These are phyloP conservation scores for Pelargonium citronellum DNA, from an alignment of 441 rosid species.

Conservation along the genomic window DNA sequence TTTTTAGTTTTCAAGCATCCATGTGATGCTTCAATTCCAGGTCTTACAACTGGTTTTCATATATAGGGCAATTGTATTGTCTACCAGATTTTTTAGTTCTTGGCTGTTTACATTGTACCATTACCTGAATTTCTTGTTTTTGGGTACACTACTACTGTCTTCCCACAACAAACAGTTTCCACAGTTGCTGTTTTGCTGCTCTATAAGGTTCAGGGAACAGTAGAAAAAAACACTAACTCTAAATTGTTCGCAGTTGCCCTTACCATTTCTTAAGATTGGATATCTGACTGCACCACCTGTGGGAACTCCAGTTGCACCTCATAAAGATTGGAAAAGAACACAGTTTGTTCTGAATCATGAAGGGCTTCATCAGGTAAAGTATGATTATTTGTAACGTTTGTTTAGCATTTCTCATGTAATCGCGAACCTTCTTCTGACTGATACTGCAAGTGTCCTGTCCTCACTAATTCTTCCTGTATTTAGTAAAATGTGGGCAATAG, in stretches of 20 bases:
- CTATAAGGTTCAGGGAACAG: neutral
- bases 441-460: too few species aligned
- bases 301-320: slow-evolving; percentile 71
- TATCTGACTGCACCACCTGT: slow-evolving; percentile 76
- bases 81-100: neutral
- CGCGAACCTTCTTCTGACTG: too few species aligned
- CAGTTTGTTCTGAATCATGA: slow-evolving; percentile 79
- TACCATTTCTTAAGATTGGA: slow-evolving; percentile 84
- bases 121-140: neutral
- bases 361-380: slow-evolving; percentile 73
- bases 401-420: neutral
- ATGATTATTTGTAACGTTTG: neutral
- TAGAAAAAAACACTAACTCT: slow-evolving; percentile 21
- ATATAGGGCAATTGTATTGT: neutral
- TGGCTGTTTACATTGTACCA: neutral
- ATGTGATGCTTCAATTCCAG: neutral
- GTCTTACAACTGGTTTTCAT: neutral
- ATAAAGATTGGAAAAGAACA: slow-evolving; percentile 75
- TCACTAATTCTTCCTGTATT: too few species aligned
- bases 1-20: neutral
- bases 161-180: neutral
- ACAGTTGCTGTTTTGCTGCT: neutral
- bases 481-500: too few species aligned
- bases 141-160: slow-evolving; percentile 1
- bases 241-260: slow-evolving; percentile 62